Evolutionary conservation across 805 yeast species (phyloP), one percentile per base, ranked within the genome.

Genomic region (Wickerhamiella sergipiensis): DNA sequence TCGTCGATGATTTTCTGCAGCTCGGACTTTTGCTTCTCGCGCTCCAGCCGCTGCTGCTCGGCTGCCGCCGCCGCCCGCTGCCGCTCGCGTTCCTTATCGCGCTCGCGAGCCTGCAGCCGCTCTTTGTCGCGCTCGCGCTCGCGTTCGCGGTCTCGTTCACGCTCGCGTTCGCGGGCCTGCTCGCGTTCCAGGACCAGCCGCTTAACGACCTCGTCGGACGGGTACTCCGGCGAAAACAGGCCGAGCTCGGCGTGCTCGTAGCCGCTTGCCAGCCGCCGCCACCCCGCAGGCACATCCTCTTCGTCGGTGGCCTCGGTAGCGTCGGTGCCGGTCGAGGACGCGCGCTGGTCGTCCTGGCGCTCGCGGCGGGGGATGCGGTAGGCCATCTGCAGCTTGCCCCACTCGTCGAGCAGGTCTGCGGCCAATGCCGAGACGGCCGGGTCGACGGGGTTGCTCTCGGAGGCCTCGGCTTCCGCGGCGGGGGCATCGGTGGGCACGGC

Each of bases 331-430:
- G n/a, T n/a, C n/a, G n/a, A n/a, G n/a, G n/a, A n/a, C n/a, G n/a
- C n/a, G n/a, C n/a, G n/a, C n/a, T n/a, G n/a, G n/a, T n/a, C n/a
- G n/a, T n/a, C n/a, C n/a, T n/a, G n/a, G n/a, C 61, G 52, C 40
- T 62, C 67, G 40, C 73, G 73, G 58, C 89, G 81, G 1, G 94
- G 89, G 48, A 90, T 89, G 45, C 92, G 76, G 61, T 82, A 85
- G n/a, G 88, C 89, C 76, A 85, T 79, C 61, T 83, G 81, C 53
- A 85, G 75, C 23, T 69, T 69, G 45, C 80, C 70, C 97, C 97
- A 90, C 51, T 73, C 81, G 0, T 72, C 69, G 24, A 85, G 59
- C 39, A 90, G 66, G 6, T 64, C 63, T 2, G 64, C 52, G 3
- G 82, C 73, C 49, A 72, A 65, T 1, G 50, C 51, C 52, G 39